phyloP scores from a whole-genome alignment of 2,329 filamentous ascomycete species.

The Trichoderma sp. region DNA sequence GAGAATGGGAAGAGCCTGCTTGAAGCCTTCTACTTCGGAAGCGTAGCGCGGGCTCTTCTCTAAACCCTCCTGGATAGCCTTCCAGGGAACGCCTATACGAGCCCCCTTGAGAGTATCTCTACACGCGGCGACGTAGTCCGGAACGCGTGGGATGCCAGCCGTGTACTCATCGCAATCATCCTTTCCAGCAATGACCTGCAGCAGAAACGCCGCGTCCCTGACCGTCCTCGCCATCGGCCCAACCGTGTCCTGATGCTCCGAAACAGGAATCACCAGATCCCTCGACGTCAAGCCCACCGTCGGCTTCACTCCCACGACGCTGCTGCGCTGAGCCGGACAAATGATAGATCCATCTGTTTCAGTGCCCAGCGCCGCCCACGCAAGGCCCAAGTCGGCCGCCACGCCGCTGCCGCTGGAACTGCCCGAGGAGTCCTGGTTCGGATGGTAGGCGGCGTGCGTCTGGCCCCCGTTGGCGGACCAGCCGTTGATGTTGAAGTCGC shows the following conservation, averaged over 20 bases:
- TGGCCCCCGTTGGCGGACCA: conserved; percentile 67
- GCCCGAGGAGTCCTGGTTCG: conserved; percentile 61
- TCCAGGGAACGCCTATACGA: conserved; percentile 64
- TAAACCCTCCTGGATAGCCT: conserved; percentile 49
- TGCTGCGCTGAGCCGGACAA: conserved; percentile 53
- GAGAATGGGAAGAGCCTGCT: conserved; percentile 53
- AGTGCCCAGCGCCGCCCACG: conserved; percentile 60
- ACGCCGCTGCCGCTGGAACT: conserved; percentile 65
- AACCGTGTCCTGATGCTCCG: conserved; percentile 62
- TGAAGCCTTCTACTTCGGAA: conserved; percentile 50
- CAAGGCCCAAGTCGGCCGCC: conserved; percentile 59
- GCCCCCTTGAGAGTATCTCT: conserved; percentile 56
- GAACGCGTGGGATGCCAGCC: conserved; percentile 44
- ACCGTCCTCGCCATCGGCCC: conserved; percentile 65
- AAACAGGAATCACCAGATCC: conserved; percentile 65
- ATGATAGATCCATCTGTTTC: conserved; percentile 60
- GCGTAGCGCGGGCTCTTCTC: conserved; percentile 26
- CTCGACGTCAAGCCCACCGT: conserved; percentile 66
- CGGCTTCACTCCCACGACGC: conserved; percentile 67
- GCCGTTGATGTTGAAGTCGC: conserved; percentile 58
- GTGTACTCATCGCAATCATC: conserved; percentile 64
- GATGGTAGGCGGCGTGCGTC: conserved; percentile 60
- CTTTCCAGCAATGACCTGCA: conserved; percentile 63
- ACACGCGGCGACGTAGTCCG: conserved; percentile 62
- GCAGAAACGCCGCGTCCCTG: conserved; percentile 60